Base-by-base conservation (phyloP, 805 yeast species). In the Cyberlindnera euphorbiae region DNA sequence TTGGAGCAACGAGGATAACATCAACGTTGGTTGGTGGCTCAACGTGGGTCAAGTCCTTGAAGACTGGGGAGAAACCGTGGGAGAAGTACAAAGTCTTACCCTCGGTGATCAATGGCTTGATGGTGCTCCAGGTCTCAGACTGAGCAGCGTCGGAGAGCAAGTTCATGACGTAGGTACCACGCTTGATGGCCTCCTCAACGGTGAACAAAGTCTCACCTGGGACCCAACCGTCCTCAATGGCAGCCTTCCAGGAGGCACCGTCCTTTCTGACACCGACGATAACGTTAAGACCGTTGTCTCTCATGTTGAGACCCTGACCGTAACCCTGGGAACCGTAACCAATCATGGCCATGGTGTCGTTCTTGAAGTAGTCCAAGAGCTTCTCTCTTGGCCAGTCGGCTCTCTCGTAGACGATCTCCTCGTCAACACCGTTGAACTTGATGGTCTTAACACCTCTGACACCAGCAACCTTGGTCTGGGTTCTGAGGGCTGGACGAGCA, bases 301-400 rank as follows among this genome's bases (percentile, higher is more conserved):
- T 86, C 75, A 94, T 74, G 88, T 93, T 93, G 58, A 93, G 80
- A 71, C 97, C 97, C 77, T 93, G 98, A 66, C 98, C 98, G 78
- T 93, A 90, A 77, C 98, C 98, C 75, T 93, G 98, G 53, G 98
- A 90, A 64, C 98, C 98, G 81, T 93, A 93, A 71, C 98, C 98
- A 56, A 93, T 89, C 62, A 93, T 72, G 53, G 98, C 97, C 62
- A 93, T 74, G 45, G 98, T 93, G 67, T 93, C 97, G 69, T 89
- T 74, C 79, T 93, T 90, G 88, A 93, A 93, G 79, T 89, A 93
- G 60, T 87, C 89, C 49, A 82, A 77, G 60, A 93, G 76, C 76
- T 85, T 90, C 73, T 90, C 97, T 67, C 82, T 77, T 71, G 98
- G 98, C 98, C 98, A 93, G 84, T 93, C 98, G 58, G 88, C 82